Evolutionary conservation across 495 filamentous ascomycete genomes (phyloP).

Genomic region (Penicillium taxi): DNA sequence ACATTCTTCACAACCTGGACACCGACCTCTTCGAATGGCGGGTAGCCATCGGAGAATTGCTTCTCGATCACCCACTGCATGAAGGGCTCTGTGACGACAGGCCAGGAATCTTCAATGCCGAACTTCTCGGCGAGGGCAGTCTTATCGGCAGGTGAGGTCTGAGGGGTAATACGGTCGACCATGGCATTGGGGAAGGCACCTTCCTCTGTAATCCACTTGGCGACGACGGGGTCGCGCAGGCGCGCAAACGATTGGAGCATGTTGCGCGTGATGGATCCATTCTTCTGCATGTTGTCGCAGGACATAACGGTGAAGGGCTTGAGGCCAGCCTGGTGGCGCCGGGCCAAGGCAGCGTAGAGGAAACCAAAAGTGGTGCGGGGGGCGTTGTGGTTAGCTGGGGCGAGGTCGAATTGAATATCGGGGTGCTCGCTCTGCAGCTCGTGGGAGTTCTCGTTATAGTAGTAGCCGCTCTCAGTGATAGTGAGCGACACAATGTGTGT

Average conservation of each 20-base stretch:
- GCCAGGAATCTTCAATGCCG: conserved; percentile 40
- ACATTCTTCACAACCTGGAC: conserved; percentile 41
- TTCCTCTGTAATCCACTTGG: conserved; percentile 36
- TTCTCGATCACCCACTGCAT: conserved; percentile 46
- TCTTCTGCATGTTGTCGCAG: conserved; percentile 47
- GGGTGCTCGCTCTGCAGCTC: conserved; percentile 37
- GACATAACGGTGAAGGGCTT: conserved; percentile 45
- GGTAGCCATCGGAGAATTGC: conserved; percentile 40
- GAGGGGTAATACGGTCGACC: conserved; percentile 45
- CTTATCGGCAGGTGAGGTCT: conserved; percentile 35
- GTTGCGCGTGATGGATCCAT: conserved; percentile 41
- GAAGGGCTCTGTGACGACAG: conserved; percentile 44
- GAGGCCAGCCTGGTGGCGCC: conserved; percentile 33
- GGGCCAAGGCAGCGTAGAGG: conserved; percentile 38
- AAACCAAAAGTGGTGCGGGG: conserved; percentile 42
- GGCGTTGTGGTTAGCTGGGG: conserved; percentile 25
- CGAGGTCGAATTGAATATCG: conserved; percentile 40
- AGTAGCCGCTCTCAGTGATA: conserved; percentile 46
- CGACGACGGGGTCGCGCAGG: conserved; percentile 31
- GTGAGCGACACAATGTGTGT: conserved; percentile 45
- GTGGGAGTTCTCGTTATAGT: conserved; percentile 47
- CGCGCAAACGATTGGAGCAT: conserved; percentile 42
- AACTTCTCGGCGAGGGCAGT: conserved; percentile 27
- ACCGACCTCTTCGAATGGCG: conserved; percentile 39
- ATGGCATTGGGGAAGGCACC: conserved; percentile 43